Evolutionary conservation across 768 basidiomycete genomes (phyloP).

Genomic region (Cyathus striatus): DNA sequence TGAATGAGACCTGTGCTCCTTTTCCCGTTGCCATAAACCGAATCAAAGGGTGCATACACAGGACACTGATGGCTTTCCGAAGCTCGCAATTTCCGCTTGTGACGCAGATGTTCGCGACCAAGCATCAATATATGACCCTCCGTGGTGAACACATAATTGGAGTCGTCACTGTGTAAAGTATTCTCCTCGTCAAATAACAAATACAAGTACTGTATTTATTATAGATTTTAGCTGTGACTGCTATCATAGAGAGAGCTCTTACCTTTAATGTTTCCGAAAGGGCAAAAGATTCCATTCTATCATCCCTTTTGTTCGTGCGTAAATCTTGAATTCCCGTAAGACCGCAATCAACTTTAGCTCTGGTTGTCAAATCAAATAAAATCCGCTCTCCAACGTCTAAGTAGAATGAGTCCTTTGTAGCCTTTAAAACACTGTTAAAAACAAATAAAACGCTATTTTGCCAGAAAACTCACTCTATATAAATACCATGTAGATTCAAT

Average conservation of each 20-base stretch:
- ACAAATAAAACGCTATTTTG: slow-evolving; percentile 1
- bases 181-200: slow-evolving; percentile 89
- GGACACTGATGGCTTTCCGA: slow-evolving; percentile 74
- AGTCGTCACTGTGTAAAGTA: slow-evolving; percentile 65
- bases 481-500: slow-evolving; percentile 96
- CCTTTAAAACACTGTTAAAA: slow-evolving; percentile 37
- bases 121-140: slow-evolving; percentile 88
- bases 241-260: slow-evolving; percentile 3
- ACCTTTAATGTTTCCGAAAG: slow-evolving; percentile 92
- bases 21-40: slow-evolving; percentile 22
- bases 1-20: slow-evolving; percentile 45
- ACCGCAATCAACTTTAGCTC: slow-evolving; percentile 84
- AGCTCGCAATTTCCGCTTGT: slow-evolving; percentile 56
- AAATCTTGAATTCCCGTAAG: slow-evolving; percentile 80
- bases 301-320: slow-evolving; percentile 70
- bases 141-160: slow-evolving; percentile 90
- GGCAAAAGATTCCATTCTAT: slow-evolving; percentile 97
- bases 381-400: slow-evolving; percentile 86
- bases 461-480: slow-evolving; percentile 56
- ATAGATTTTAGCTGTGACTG: neutral
- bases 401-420: slow-evolving; percentile 90
- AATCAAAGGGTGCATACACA: slow-evolving; percentile 47
- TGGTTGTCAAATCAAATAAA: slow-evolving; percentile 64
- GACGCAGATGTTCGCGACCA: slow-evolving; percentile 46
- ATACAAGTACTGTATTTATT: slow-evolving; percentile 70